Base-by-base conservation (phyloP, 1,284 basidiomycete species). In the Naganishia albida region DNA sequence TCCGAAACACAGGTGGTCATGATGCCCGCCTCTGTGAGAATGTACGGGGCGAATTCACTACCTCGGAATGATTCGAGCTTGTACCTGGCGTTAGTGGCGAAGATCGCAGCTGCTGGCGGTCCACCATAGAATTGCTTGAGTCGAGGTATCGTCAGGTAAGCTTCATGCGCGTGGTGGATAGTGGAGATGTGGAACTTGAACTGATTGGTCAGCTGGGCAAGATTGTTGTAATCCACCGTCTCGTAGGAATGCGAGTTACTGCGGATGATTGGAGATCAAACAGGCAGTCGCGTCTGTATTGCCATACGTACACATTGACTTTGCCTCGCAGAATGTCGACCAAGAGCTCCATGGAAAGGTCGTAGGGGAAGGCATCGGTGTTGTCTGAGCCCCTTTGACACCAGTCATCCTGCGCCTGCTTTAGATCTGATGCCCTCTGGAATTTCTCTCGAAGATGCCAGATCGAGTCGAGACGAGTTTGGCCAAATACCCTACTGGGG, bases 101-200 rank as follows among this genome's bases (percentile, higher is more conserved):
- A 92, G 56, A 93, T 78, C 2, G 90, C 90, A 38, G 86, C 80
- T 13, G 87, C 88, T 2, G 90, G 89, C 12, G 83, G 82, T 18
- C 79, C 68, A 79, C 87, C 87, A 71, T 86, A 90, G 1, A 87
- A 83, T 72, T 83, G 81, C 75, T 90, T 91, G 63, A 95, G 80
- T 2, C 90, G 76, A 43, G 86, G 86, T 0, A 91, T 89, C 25
- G 92, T 87, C 18, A 94, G 85, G 74, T 90, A 94, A 0, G 91
- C 86, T 75, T 92, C 90, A 70, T 87, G 86, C 0, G 92, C 91
- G 72, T 94, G 91, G 75, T 94, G 92, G 77, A 94, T 89, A 1
- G 87, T 86, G 1, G 89, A 87, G 62, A 91, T 84, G 4, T 86
- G 68, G 68, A 92, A 92, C 72, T 88, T 81, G 83, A 93, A 95